Percentiles rank a stretch among this genome's conserved stretches.
phyloP scores from a whole-genome alignment of 192 early-diverging fungal species.

The Backusella westeae region DNA sequence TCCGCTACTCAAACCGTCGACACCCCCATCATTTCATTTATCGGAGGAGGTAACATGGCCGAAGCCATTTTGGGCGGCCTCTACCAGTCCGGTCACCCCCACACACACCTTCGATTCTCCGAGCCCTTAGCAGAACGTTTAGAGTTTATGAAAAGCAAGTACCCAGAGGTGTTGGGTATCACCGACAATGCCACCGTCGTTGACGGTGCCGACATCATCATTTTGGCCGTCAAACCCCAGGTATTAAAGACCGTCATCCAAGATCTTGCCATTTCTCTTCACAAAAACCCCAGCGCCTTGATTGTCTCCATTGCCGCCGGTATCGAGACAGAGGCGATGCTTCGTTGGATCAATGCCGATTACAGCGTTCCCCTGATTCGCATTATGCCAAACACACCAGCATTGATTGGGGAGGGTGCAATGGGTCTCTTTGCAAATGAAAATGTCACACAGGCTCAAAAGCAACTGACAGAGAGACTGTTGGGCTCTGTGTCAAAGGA shows the following conservation, averaged over 20 bases:
- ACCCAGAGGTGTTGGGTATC: slow-evolving; percentile 55
- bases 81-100: slow-evolving; percentile 67
- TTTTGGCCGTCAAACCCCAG: slow-evolving; percentile 92
- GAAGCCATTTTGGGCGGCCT: slow-evolving; percentile 92
- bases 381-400: slow-evolving; percentile 94
- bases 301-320: slow-evolving; percentile 91
- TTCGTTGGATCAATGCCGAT: slow-evolving; percentile 61
- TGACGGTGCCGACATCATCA: slow-evolving; percentile 69
- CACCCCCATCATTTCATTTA: slow-evolving; percentile 54
- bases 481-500: slow-evolving; percentile 71
- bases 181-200: slow-evolving; percentile 63
- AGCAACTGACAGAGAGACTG: slow-evolving; percentile 64
- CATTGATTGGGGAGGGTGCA: slow-evolving; percentile 82
- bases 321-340: slow-evolving; percentile 74
- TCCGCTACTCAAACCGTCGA: not conserved
- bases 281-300: slow-evolving; percentile 58
- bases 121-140: slow-evolving; percentile 72
- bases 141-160: slow-evolving; percentile 62
- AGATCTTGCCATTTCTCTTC: slow-evolving; percentile 36
- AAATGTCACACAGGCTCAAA: slow-evolving; percentile 58
- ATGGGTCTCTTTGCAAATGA: slow-evolving; percentile 72
- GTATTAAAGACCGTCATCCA: slow-evolving; percentile 73
- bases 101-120: slow-evolving; percentile 67
- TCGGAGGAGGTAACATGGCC: slow-evolving; percentile 97
- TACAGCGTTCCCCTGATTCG: slow-evolving; percentile 40